Conservation (phyloP, 768 basidiomycete species). For the Chalciporus piperatus region DNA sequence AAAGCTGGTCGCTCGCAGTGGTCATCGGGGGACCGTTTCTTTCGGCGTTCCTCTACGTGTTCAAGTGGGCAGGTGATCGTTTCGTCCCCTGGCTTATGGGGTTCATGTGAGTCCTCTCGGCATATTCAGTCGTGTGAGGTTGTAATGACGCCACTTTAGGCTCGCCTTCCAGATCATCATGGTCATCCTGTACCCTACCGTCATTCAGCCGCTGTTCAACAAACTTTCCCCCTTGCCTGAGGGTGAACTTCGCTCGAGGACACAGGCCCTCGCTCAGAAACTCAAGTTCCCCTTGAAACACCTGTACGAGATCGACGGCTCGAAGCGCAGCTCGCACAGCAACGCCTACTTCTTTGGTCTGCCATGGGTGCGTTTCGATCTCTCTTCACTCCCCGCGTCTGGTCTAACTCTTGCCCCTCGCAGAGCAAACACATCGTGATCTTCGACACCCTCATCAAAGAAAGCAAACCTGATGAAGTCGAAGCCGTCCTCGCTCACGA, state of each 20-base stretch:
- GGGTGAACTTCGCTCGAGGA: constrained; percentile 73
- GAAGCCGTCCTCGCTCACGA: constrained; percentile 98
- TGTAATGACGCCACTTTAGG: constrained; percentile 37
- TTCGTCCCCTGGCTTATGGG: constrained; percentile 94
- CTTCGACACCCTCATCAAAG: constrained; percentile 94
- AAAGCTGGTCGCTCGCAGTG: constrained; percentile 70
- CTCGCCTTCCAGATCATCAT: constrained; percentile 80
- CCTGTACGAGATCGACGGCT: constrained; percentile 96
- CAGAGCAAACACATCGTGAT: constrained; percentile 95
- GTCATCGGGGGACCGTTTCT: constrained; percentile 83
- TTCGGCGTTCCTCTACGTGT: constrained; percentile 82
- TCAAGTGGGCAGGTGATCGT: constrained; percentile 89
- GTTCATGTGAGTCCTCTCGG: constrained; percentile 63
- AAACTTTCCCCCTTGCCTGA: constrained; percentile 83
- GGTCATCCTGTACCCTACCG: constrained; percentile 77
- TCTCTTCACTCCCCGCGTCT: neutral
- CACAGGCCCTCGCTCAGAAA: constrained; percentile 72
- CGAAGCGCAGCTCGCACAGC: constrained; percentile 90
- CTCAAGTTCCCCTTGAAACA: constrained; percentile 94
- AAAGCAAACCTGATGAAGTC: constrained; percentile 87
- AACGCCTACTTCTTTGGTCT: constrained; percentile 99
- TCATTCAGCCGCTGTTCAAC: constrained; percentile 97
- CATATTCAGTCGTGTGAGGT: neutral
- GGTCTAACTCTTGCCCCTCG: neutral
- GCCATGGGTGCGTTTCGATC: constrained; percentile 66